Conservation (phyloP, 2,329 filamentous ascomycete species). For the Fusarium nanum region DNA sequence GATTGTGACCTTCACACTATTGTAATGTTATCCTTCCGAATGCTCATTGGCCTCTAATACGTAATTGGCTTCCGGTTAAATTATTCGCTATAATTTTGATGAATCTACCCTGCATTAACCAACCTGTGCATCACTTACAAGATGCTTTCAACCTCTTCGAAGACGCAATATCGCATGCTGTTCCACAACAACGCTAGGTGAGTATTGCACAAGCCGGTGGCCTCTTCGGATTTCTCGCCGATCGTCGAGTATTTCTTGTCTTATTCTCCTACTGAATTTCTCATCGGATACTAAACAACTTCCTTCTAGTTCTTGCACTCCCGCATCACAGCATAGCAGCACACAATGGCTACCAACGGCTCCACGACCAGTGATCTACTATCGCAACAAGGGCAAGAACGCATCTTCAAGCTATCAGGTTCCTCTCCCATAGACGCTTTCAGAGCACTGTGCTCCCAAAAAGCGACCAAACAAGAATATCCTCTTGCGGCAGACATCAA, state of each 20-base stretch:
- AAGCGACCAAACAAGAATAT: conserved; percentile 54
- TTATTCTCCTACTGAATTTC: neutral
- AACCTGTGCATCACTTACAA: neutral
- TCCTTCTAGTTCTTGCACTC: neutral
- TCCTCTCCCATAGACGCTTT: conserved; percentile 58
- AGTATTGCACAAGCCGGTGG: too few relatives aligned
- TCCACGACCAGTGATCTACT: conserved; percentile 3
- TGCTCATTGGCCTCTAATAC: neutral
- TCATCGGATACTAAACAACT: neutral
- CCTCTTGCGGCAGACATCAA: conserved; percentile 59
- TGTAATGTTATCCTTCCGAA: neutral
- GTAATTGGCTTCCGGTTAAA: conserved; percentile 5
- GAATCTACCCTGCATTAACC: neutral
- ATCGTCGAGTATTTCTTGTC: conserved; percentile 3
- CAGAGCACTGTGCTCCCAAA: conserved; percentile 57
- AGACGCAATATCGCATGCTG: neutral
- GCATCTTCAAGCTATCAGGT: conserved; percentile 43
- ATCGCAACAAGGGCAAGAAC: conserved; percentile 18
- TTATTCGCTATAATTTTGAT: neutral
- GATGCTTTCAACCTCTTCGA: neutral
- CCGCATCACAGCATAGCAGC: neutral
- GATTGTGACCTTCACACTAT: neutral
- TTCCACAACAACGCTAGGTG: neutral
- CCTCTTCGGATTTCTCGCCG: conserved; percentile 11
- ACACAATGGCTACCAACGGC: conserved; percentile 20